These are phyloP conservation scores for Rhynchosporium secalis DNA, from an alignment of 2,329 filamentous ascomycete genomes.

Conservation along the genomic window DNA sequence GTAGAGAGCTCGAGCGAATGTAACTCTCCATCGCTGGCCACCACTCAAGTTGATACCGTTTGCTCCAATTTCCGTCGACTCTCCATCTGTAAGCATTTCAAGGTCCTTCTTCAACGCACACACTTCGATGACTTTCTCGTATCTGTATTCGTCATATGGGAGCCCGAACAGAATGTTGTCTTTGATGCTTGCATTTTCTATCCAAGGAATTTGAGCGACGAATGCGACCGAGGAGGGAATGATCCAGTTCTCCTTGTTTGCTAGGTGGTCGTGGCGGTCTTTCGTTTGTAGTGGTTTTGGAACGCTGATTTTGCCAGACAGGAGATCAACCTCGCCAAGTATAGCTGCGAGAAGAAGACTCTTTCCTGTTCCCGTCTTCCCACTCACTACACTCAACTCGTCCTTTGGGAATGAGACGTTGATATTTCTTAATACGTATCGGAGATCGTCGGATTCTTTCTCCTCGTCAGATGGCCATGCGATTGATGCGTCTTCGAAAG, in stretches of 20 bases:
- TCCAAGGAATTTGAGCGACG: conserved; percentile 73
- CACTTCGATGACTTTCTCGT: conserved; percentile 67
- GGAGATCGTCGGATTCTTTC: conserved; percentile 54
- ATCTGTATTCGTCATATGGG: conserved; percentile 67
- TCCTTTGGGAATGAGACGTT: conserved; percentile 66
- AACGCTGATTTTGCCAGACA: conserved; percentile 60
- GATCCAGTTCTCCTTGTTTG: conserved; percentile 64
- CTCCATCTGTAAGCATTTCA: conserved; percentile 73
- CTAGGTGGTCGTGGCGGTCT: conserved; percentile 62
- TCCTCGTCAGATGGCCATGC: conserved; percentile 74
- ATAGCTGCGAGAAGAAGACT: conserved; percentile 72
- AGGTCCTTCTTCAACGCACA: conserved; percentile 77
- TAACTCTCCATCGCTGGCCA: conserved; percentile 80
- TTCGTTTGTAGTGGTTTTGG: conserved; percentile 51
- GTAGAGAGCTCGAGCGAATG: conserved; percentile 77
- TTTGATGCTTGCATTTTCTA: conserved; percentile 76
- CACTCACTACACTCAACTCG: conserved; percentile 72
- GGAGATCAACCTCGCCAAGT: conserved; percentile 71
- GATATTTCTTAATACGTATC: conserved; percentile 66
- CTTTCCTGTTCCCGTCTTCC: conserved; percentile 77
- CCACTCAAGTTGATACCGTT: conserved; percentile 84
- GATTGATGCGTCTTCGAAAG: conserved; percentile 67
- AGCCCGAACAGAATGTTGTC: conserved; percentile 80
- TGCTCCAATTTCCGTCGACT: conserved; percentile 77
- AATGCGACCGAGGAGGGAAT: conserved; percentile 70